Evolutionary conservation across 176 grass and related monocot species (phyloP).

Genomic region (Eleusine indica): DNA sequence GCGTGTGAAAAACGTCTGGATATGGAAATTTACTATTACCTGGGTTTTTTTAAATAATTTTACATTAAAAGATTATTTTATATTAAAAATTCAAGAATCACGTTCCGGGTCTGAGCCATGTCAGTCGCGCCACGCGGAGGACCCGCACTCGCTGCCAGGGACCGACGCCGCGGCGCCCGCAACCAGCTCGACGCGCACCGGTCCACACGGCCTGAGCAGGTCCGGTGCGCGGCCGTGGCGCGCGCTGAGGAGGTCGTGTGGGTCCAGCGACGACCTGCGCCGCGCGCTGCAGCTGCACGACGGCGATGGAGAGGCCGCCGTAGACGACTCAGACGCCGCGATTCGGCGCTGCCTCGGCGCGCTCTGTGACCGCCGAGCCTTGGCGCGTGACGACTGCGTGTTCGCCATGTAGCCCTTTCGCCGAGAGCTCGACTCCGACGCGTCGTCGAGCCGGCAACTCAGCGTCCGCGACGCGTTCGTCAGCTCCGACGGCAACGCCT

Average conservation of each 20-base stretch:
- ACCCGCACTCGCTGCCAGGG: conserved; percentile 54
- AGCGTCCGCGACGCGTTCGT: conserved; percentile 52
- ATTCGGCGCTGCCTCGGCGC: conserved; percentile 60
- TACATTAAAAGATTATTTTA: too few species aligned
- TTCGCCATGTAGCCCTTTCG: conserved; percentile 63
- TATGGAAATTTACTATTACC: too few species aligned
- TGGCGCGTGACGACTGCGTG: conserved; percentile 78
- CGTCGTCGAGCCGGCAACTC: conserved; percentile 50
- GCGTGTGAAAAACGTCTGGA: too few species aligned
- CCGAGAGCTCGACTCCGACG: neutral
- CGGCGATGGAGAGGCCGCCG: conserved; percentile 13
- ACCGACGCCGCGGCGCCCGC: too few species aligned
- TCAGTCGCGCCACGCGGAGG: neutral
- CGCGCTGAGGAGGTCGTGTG: conserved; percentile 44
- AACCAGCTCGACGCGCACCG: neutral
- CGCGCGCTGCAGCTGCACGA: conserved; percentile 37
- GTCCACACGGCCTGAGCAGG: conserved; percentile 32
- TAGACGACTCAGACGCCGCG: conserved; percentile 1
- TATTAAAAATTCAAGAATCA: too few species aligned
- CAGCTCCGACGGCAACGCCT: conserved; percentile 47
- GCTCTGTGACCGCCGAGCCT: conserved; percentile 64
- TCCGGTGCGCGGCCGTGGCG: neutral
- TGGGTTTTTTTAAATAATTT: too few species aligned
- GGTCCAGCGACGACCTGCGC: conserved; percentile 61
- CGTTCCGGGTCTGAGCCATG: neutral